A percentile compares a stretch with the other conserved stretches of the same genome.
Conservation (phyloP, 2,329 filamentous ascomycete species). For the Epichloe hybrida region DNA sequence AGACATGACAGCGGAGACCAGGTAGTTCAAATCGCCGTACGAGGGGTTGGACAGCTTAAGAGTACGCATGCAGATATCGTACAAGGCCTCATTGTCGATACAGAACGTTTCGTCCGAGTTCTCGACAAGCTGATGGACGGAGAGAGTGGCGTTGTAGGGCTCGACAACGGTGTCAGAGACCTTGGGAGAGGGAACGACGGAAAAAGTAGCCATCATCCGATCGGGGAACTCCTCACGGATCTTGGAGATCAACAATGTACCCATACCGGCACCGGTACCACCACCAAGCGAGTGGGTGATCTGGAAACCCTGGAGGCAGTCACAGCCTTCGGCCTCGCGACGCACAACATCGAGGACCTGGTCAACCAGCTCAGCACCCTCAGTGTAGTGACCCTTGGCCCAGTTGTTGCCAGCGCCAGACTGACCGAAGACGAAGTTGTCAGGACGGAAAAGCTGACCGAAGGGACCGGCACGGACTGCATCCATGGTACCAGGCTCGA, state of each 20-base stretch:
- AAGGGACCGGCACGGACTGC: constrained; percentile 96
- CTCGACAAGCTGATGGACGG: constrained; percentile 97
- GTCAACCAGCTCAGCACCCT: constrained; percentile 97
- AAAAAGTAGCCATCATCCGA: constrained; percentile 99
- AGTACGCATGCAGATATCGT: constrained; percentile 99
- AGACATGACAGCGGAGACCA: constrained; percentile 98
- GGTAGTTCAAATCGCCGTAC: constrained; percentile 97
- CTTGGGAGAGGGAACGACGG: constrained; percentile 95
- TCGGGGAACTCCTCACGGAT: constrained; percentile 96
- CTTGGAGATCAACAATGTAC: constrained; percentile 97
- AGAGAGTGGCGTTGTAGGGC: constrained; percentile 99
- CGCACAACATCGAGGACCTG: constrained; percentile 96
- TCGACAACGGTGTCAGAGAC: constrained; percentile 99
- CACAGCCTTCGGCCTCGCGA: constrained; percentile 94
- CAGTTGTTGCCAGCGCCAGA: constrained; percentile 99
- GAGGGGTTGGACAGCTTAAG: constrained; percentile 98
- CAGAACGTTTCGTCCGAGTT: constrained; percentile 99
- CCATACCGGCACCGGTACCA: constrained; percentile 99
- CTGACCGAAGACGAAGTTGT: constrained; percentile 99
- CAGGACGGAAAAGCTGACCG: constrained; percentile 95
- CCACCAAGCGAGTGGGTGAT: constrained; percentile 99
- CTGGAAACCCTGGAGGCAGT: constrained; percentile 99
- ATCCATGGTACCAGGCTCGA: constrained; percentile 99
- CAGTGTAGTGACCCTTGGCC: constrained; percentile 99
- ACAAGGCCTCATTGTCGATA: constrained; percentile 99